Percentiles rank a stretch among this genome's conserved stretches.
These are phyloP conservation scores for Lunasporangiospora selenospora DNA, from an alignment of 192 early-diverging fungal genomes.

Conservation along the genomic window DNA sequence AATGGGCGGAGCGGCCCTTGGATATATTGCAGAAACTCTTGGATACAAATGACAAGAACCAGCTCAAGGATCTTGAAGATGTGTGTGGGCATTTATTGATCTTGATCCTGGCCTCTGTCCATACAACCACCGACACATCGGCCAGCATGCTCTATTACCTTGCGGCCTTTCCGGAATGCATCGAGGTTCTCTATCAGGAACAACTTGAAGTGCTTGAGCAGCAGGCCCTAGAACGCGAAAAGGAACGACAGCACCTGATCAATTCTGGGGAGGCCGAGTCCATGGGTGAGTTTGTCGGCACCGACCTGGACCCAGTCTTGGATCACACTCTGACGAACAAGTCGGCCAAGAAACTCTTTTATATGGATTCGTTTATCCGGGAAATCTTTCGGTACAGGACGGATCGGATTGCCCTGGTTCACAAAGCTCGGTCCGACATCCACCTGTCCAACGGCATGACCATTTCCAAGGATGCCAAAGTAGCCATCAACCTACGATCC, in stretches of 20 bases:
- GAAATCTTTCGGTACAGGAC: slow-evolving; percentile 38
- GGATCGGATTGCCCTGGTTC: not conserved
- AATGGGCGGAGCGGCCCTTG: slow-evolving; percentile 14
- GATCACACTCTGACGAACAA: slow-evolving; percentile 18
- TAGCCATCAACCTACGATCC: too few species aligned
- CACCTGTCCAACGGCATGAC: slow-evolving; percentile 13
- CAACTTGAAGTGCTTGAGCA: slow-evolving; percentile 37
- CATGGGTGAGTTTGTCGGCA: too few species aligned
- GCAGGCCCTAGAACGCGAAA: slow-evolving; percentile 19
- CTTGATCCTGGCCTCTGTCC: slow-evolving; percentile 49
- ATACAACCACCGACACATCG: slow-evolving; percentile 45
- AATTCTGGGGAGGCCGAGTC: not conserved
- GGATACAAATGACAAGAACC: slow-evolving; percentile 46
- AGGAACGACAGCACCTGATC: slow-evolving; percentile 9
- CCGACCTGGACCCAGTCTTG: slow-evolving; percentile 14
- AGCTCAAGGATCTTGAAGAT: slow-evolving; percentile 29
- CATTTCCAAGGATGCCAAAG: slow-evolving; percentile 1
- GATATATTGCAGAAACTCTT: slow-evolving; percentile 48
- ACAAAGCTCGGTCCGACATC: too few species aligned
- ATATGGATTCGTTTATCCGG: slow-evolving; percentile 51
- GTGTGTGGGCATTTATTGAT: slow-evolving; percentile 40
- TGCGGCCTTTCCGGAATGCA: slow-evolving; percentile 25
- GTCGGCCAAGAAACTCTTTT: slow-evolving; percentile 40
- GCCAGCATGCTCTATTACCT: slow-evolving; percentile 38
- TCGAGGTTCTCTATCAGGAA: slow-evolving; percentile 33